Base-by-base conservation (phyloP, 2,329 filamentous ascomycete species). In the Ceratocystis harringtonii region DNA sequence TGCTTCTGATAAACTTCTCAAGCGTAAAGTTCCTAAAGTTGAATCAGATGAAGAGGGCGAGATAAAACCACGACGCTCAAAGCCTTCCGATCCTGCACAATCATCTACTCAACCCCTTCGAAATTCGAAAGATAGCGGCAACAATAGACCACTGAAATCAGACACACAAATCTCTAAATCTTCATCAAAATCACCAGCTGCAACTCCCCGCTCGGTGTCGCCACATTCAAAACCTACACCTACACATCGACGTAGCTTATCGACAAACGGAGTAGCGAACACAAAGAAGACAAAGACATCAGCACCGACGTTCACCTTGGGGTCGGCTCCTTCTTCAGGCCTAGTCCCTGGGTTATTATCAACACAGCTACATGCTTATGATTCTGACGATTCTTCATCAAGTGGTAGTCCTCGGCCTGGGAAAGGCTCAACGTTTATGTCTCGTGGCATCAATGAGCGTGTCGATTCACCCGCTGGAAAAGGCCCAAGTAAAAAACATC, bases 401-500 rank as follows among this genome's bases (percentile, higher is more conserved):
- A 83, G 83, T 70, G 83, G 79, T 45, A 84, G 81, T 69, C 82
- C 83, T 8, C 80, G 82, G 67, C 80, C 81, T 68, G 80, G 82
- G 68, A 81, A 78, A 84, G 83, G 68, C 71, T 83, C 63, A 81
- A 82, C 60, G 80, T 77, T 69, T 74, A 85, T 19, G 78, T 80
- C 50, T 0, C 81, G 83, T 6, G 77, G 79, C 10, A 80, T 81
- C 2, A 78, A 82, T 69, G 80, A 86, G 67, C 78, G 84, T 70
- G 77, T 83, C 70, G 80, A 85, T 70, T 85, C 89, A 62, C 81
- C 88, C 66, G 81, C 84, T 70, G 85, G 88, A 70, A 84, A 89
- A 74, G 77, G 77, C 0, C 83, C 84, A 1, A 88, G 90, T 72
- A 95, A 92, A 74, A 92, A 94, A 70, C 88, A 92, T 72, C 84